Percentiles rank a stretch among this genome's conserved stretches.
phyloP scores from a whole-genome alignment of 805 yeast species.

The Barnettozyma pratensis region DNA sequence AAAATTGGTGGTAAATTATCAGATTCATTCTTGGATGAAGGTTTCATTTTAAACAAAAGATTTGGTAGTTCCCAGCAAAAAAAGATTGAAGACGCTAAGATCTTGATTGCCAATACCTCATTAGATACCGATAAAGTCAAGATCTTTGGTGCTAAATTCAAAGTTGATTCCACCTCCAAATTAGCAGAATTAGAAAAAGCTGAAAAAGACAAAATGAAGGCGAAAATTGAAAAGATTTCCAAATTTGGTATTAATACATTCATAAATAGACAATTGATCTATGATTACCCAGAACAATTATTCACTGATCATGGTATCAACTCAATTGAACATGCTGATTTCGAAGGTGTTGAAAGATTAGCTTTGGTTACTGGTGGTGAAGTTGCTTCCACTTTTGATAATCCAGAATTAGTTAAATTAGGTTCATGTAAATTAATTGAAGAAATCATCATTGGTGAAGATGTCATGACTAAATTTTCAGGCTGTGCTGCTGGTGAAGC shows the following conservation, averaged over 20 bases:
- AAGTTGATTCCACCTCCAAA: slow-evolving; percentile 91
- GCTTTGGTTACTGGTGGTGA: slow-evolving; percentile 98
- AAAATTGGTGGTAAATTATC: slow-evolving; percentile 88
- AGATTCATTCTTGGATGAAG: slow-evolving; percentile 94
- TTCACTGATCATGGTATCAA: slow-evolving; percentile 84
- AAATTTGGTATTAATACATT: slow-evolving; percentile 84
- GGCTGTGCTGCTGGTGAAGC: slow-evolving; percentile 96
- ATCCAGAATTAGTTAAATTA: slow-evolving; percentile 77
- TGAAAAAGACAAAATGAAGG: slow-evolving; percentile 89
- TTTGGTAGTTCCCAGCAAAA: slow-evolving; percentile 96
- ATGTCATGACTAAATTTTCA: slow-evolving; percentile 82
- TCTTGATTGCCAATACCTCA: slow-evolving; percentile 91
- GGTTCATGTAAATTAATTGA: slow-evolving; percentile 90
- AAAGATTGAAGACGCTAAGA: slow-evolving; percentile 72
- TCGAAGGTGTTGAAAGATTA: slow-evolving; percentile 94
- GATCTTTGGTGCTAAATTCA: slow-evolving; percentile 95
- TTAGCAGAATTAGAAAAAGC: slow-evolving; percentile 91
- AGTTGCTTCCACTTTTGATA: slow-evolving; percentile 93
- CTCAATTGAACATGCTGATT: slow-evolving; percentile 96
- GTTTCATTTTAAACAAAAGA: slow-evolving; percentile 84
- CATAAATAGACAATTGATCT: slow-evolving; percentile 92
- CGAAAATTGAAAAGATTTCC: slow-evolving; percentile 82
- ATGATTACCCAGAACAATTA: slow-evolving; percentile 96
- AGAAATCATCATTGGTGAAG: slow-evolving; percentile 92
- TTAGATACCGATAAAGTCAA: slow-evolving; percentile 97